Base-by-base conservation (phyloP, 306 rosid species). In the Quercus variabilis region DNA sequence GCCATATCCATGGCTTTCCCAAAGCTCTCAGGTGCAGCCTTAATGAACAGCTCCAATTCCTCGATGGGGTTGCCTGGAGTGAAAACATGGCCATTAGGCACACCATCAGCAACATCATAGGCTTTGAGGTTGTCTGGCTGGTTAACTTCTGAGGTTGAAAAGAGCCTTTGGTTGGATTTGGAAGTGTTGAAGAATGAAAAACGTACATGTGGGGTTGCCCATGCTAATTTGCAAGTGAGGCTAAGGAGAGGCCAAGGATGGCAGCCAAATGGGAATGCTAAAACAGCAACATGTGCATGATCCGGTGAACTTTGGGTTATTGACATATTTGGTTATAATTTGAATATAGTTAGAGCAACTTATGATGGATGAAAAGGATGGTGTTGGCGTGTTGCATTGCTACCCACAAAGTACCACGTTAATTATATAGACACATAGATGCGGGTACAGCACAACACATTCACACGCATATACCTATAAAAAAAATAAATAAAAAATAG, bases 251-350 rank as follows among this genome's bases (percentile, higher is more conserved):
- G 74, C 19, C 13, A 5, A 0, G 74, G 38, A 28, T 85, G 92
- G 83, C 76, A 56, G 1, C 80, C 84, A 15, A 85, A 81, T 17
- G 89, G 92, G 57, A 86, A 86, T 5, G 78, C 71, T 18, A 86
- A 41, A 4, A 80, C 74, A 0, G 69, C 86, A 0, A 84, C 80
- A 76, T 86, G 88, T 21, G 33, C n/a, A 18, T 52, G 1, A 14
- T 12, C 28, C 4, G 15, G 6, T 2, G 64, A 18, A 46, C 6
- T 26, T 3, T 30, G 9, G 33, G 25, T 33, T 1, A 18, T 19
- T 9, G 56, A 9, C 74, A 69, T 69, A 5, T 43, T 43, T 2
- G 51, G 51, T 43, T 43, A 43, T 43, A 43, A 43, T 43, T 41
- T 2, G 51, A 2, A 43, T 1, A 43, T 43, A 10, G 4, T 2